phyloP scores from a whole-genome alignment of 768 basidiomycete species.

The Chalciporus pseudorubinellus region DNA sequence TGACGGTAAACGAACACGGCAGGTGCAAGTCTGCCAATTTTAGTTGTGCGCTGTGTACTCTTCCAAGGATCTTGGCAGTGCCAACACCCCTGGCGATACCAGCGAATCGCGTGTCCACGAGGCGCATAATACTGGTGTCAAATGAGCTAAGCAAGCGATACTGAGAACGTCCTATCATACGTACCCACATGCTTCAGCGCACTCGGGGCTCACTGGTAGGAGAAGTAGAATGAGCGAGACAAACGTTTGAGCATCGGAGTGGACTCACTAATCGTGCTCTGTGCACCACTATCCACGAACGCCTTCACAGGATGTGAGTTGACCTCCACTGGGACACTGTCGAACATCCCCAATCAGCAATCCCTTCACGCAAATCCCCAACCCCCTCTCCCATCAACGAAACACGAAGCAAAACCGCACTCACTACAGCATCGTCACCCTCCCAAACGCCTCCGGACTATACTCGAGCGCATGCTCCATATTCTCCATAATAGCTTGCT shows the following conservation, averaged over 20 bases:
- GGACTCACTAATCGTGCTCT: slow-evolving; percentile 88
- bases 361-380: slow-evolving; percentile 1
- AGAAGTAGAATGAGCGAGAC: neutral
- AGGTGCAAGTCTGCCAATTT: slow-evolving; percentile 82
- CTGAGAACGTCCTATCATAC: slow-evolving; percentile 23
- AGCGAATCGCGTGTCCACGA: slow-evolving; percentile 81
- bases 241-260: neutral
- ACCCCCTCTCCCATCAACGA: neutral
- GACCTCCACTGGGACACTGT: slow-evolving; percentile 86
- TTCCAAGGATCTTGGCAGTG: slow-evolving; percentile 89
- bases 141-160: slow-evolving; percentile 4
- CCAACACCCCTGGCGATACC: slow-evolving; percentile 95
- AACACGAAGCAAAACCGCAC: slow-evolving; percentile 29
- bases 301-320: slow-evolving; percentile 90
- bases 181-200: slow-evolving; percentile 88
- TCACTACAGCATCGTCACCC: slow-evolving; percentile 96
- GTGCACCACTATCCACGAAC: slow-evolving; percentile 98
- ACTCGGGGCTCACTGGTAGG: slow-evolving; percentile 79
- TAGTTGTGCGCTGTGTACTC: slow-evolving; percentile 91
- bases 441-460: slow-evolving; percentile 89
- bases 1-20: slow-evolving; percentile 90
- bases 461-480: slow-evolving; percentile 93
- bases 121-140: slow-evolving; percentile 76
- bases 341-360: slow-evolving; percentile 11
- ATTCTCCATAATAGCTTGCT: slow-evolving; percentile 89